Evolutionary conservation across 805 yeast species (phyloP), one percentile per base, ranked within the genome.

Genomic region (Pichia cabralensis): DNA sequence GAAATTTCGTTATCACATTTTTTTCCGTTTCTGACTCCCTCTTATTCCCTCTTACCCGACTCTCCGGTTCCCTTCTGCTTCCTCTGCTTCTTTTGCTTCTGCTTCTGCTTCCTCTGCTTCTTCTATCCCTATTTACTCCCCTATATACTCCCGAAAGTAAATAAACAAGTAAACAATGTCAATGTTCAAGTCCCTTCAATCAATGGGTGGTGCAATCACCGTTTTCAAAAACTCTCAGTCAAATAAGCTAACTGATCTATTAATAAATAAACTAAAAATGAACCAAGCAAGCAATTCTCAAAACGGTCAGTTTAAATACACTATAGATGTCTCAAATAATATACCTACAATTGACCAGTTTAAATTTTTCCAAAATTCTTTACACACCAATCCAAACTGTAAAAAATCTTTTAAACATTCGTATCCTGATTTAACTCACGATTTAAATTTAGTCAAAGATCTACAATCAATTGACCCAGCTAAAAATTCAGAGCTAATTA

Each of bases 121-220:
- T n/a, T n/a, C n/a, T n/a, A n/a, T n/a, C n/a, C n/a, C n/a, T n/a
- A n/a, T n/a, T n/a, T n/a, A n/a, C n/a, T n/a, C n/a, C n/a, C n/a
- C n/a, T n/a, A n/a, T n/a, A n/a, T n/a, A n/a, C n/a, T n/a, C n/a
- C n/a, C n/a, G n/a, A n/a, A n/a, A n/a, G n/a, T n/a, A n/a, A n/a
- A n/a, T n/a, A n/a, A n/a, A n/a, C n/a, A n/a, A n/a, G n/a, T n/a
- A n/a, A n/a, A n/a, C n/a, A n/a, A n/a, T n/a, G n/a, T n/a, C n/a
- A n/a, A n/a, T n/a, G n/a, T n/a, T n/a, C n/a, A n/a, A n/a, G n/a
- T n/a, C n/a, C n/a, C n/a, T n/a, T n/a, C n/a, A n/a, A n/a, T n/a
- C n/a, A n/a, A n/a, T n/a, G n/a, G n/a, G n/a, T n/a, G 64, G 74
- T 14, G 58, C 62, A 2, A 61, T 71, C 33, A 62, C 76, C 4